These are phyloP conservation scores for Tephrocybe sp. DNA, from an alignment of 768 basidiomycete genomes.

Conservation along the genomic window DNA sequence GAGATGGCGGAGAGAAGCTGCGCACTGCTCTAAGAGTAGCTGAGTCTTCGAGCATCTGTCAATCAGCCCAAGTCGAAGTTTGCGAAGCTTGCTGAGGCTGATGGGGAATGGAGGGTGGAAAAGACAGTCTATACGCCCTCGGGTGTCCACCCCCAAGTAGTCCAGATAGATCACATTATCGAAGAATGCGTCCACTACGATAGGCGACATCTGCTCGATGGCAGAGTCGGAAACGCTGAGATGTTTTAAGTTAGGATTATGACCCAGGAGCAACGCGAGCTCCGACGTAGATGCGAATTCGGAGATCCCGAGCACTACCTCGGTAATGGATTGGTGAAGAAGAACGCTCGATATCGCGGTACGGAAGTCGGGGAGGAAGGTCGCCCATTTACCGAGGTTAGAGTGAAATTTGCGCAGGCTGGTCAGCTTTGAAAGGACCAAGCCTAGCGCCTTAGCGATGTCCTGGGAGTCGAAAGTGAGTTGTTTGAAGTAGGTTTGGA, in stretches of 20 bases:
- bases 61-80: constrained; percentile 2
- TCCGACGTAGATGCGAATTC: constrained; percentile 1
- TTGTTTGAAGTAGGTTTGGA: constrained; percentile 5
- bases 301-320: constrained; percentile 1
- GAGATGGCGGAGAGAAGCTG: constrained; percentile 2
- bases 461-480: constrained; percentile 3
- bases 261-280: neutral
- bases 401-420: neutral
- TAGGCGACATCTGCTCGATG: neutral
- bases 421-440: constrained; percentile 2
- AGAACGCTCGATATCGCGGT: constrained; percentile 2
- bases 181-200: neutral
- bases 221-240: constrained; percentile 5
- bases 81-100: constrained; percentile 7
- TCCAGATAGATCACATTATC: neutral
- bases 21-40: neutral
- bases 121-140: neutral
- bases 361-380: constrained; percentile 1
- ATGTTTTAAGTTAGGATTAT: constrained; percentile 1
- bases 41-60: constrained; percentile 5
- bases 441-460: neutral
- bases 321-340: constrained; percentile 4
- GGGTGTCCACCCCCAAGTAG: constrained; percentile 3
- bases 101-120: constrained; percentile 1
- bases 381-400: constrained; percentile 4